Base-by-base conservation (phyloP, 106 monocot species). In the Platanthera guangdongensis region DNA sequence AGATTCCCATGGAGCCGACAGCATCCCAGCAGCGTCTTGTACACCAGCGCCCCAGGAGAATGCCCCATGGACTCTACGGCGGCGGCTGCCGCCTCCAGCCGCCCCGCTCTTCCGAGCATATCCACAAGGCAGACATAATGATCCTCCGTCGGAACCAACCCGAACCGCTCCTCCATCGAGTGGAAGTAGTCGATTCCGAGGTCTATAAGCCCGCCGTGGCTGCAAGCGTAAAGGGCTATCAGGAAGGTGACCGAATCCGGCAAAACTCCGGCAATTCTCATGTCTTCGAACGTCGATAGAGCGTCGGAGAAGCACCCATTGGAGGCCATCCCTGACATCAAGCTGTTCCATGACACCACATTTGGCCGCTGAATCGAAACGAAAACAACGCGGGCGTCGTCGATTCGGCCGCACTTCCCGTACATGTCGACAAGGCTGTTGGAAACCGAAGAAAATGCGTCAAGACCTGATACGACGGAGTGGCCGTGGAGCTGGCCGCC, bases 351-450 rank as follows among this genome's bases (percentile, higher is more conserved):
- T 22, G 95, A 90, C 39, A 93, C 93, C 57, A 90, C 75, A 76
- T 90, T 96, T 7, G 95, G 95, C n/a, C 80, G 65, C 47, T 50
- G 46, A 30, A 90, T 89, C 14, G 18, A 50, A 68, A 12, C 49
- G 71, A 96, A 95, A 13, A 84, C 77, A 10, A 16, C 53, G 9
- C 54, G 76, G 57, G 93, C 88, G 63, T 93, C 90, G 2, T 71
- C 52, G 2, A 85, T 77, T 51, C 78, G 76, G 72, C 90, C 92
- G 70, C 93, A 89, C 88, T 90, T 93, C 77, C 88, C 79, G 68
- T 96, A 93, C 90, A 93, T 87, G 70, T 90, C 88, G 18, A 96
- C 59, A 21, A 96, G 88, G 32, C 90, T 89, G 77, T 96, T 96
- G 11, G 83, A 80, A 25, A 96, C 90, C 3, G 93, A 96, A 21